Base-by-base conservation (phyloP, 2,329 filamentous ascomycete genomes). In the Ilyonectria mors-panacis region DNA sequence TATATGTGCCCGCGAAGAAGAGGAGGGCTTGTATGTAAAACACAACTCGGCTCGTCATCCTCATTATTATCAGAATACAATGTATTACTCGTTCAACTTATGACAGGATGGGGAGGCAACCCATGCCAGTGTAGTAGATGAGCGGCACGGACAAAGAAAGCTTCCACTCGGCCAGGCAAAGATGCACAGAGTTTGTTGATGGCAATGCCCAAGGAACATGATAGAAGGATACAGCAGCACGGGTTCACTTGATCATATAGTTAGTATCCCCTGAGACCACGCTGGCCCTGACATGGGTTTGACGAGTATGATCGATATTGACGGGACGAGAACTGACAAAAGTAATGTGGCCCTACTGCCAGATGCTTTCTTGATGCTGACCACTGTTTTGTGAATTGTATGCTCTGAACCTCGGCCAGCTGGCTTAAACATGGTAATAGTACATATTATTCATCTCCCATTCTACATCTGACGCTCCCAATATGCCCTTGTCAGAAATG, bases 31-130 rank as follows among this genome's bases (percentile, higher is more conserved):
- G 73, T 76, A 76, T 69, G 68, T 73, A 72, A 72, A 73, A 73
- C 70, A 63, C 66, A 71, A 75, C 71, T 75, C 74, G 71, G 73
- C 73, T 73, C 74, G 70, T 73, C 63, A 60, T 74, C 68, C 66
- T 67, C 63, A 61, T 53, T 51, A 65, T 61, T 72, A 66, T 53
- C 73, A 75, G 67, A 76, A 75, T 74, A 74, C 69, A 73, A 66
- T 74, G 73, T 75, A 72, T 63, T 58, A 73, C 61, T 69, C 70
- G 53, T 68, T 53, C 50, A 35, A 21, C 62, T 55, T 35, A 28
- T 13, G 9, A 45, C 17, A 37, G 2, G 6, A 21, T 35, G 19
- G 17, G 10, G n/a, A 19, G 23, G 12, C 33, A 5, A 19, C 50
- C 12, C 2, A 13, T n/a, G 17, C 15, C 10, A 15, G 30, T 21